Percentiles rank a stretch among this genome's conserved stretches.
These are phyloP conservation scores for Zalaria obscura DNA, from an alignment of 2,329 filamentous ascomycete genomes.

Conservation along the genomic window DNA sequence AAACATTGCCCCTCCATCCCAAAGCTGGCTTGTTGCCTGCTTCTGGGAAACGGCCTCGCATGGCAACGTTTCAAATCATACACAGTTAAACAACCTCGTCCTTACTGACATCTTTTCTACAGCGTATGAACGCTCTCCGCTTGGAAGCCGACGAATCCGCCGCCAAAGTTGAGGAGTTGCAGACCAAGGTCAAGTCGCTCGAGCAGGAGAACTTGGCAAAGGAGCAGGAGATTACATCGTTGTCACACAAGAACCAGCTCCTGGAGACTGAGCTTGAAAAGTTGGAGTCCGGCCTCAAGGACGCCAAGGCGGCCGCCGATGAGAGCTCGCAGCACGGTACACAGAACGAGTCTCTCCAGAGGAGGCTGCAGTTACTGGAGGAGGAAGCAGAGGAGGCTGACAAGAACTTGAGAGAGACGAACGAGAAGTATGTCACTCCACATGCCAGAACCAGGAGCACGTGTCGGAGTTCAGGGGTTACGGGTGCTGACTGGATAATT, in stretches of 20 bases:
- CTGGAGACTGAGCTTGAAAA: slow-evolving; percentile 89
- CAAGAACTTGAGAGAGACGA: slow-evolving; percentile 90
- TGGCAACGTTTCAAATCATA: too few species aligned
- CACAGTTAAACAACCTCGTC: too few species aligned
- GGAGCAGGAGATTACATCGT: slow-evolving; percentile 95
- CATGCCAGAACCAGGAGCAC: slow-evolving; percentile 3
- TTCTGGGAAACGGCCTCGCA: too few species aligned
- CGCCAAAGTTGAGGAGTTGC: slow-evolving; percentile 73
- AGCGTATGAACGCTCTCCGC: slow-evolving; percentile 95
- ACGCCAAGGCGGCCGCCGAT: slow-evolving; percentile 74
- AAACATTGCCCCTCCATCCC: slow-evolving; percentile 7
- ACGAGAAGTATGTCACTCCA: slow-evolving; percentile 71
- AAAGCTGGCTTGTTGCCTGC: too few species aligned
- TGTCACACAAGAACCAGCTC: slow-evolving; percentile 87
- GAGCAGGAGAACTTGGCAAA: slow-evolving; percentile 93
- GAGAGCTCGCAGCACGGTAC: slow-evolving; percentile 70
- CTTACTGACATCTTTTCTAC: slow-evolving; percentile 10
- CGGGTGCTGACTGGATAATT: slow-evolving; percentile 3
- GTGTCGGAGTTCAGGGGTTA: slow-evolving; percentile 4
- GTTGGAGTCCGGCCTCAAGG: slow-evolving; percentile 69
- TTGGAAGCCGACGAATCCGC: slow-evolving; percentile 80
- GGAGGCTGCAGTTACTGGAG: slow-evolving; percentile 89
- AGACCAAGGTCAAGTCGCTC: slow-evolving; percentile 62
- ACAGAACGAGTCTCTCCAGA: slow-evolving; percentile 82
- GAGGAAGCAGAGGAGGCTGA: slow-evolving; percentile 96